Base-by-base conservation (phyloP, 495 filamentous ascomycete species). In the Tuber brumale region DNA sequence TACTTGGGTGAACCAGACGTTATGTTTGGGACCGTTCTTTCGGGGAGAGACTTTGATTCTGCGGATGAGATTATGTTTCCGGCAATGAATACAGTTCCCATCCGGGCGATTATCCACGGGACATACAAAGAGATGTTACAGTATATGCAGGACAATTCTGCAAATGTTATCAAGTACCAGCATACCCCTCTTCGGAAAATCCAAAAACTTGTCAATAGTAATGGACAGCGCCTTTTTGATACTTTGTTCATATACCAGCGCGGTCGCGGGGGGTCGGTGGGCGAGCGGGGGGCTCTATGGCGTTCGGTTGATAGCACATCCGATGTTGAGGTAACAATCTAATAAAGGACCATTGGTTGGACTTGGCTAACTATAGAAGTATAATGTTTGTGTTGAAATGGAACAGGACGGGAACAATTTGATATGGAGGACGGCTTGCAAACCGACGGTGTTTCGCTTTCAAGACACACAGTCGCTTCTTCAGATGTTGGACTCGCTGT, bases 311-410 rank as follows among this genome's bases (percentile, higher is more conserved):
- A 88, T 43, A 88, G 90, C 18, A 81, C 81, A 18, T 89, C 92
- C 0, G 86, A 88, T 71, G 89, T 93, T 31, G 92, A 94, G 81
- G 83, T 84, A 82, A 73, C 3, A 35, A 66, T 72, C 14, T 61
- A 8, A 37, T 66, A 18, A 57, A 48, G 71, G 71, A 31, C 41
- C 27, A 44, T 70, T 74, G 23, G 41, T 73, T 72, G 27, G 44
- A 39, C 31, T n/a, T 74, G 46, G 71, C 81, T 83, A 66, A 82
- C 74, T 21, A 3, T 42, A 61, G 43, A 74, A 83, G 75, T 95
- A 93, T 80, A 91, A 91, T 0, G 83, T 94, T n/a, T 93, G 91
- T 76, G 87, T 92, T 3, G 93, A 96, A 83, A 89, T 94, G 86
- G 93, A 95, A 77, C 83, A 87, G 31, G 82, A 85, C 5, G 88